These are phyloP conservation scores for Sphenostylis stenocarpa DNA, from an alignment of 306 rosid genomes.

Conservation along the genomic window DNA sequence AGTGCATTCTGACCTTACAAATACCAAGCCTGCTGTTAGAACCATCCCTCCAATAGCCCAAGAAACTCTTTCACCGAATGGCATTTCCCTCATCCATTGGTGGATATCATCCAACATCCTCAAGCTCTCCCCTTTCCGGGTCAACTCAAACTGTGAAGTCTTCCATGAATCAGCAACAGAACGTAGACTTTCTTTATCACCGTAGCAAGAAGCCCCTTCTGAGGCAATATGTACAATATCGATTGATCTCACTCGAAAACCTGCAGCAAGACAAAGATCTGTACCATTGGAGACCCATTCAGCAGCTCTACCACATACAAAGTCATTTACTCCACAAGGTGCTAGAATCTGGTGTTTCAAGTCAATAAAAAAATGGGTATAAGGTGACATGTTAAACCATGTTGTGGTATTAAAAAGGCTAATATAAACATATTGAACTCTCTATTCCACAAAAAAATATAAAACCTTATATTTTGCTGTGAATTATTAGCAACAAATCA, in stretches of 20 bases:
- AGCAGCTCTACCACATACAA: constrained; percentile 93
- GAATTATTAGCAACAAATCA: constrained; percentile 16
- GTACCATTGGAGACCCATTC: constrained; percentile 94
- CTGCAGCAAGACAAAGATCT: constrained; percentile 87
- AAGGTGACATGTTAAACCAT: constrained; percentile 20
- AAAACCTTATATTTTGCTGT: neutral
- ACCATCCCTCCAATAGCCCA: constrained; percentile 99
- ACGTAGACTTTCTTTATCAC: constrained; percentile 75
- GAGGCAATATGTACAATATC: constrained; percentile 36
- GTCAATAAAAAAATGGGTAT: constrained; percentile 29
- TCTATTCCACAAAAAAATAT: neutral
- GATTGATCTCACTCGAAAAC: constrained; percentile 60
- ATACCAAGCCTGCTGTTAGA: constrained; percentile 78
- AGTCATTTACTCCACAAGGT: constrained; percentile 96
- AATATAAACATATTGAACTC: neutral
- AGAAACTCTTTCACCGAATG: constrained; percentile 70
- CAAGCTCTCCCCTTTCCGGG: constrained; percentile 38
- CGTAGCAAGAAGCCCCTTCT: constrained; percentile 67
- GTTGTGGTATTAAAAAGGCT: constrained; percentile 14
- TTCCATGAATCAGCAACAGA: constrained; percentile 82
- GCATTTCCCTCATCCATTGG: constrained; percentile 60
- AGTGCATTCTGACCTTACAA: constrained; percentile 58
- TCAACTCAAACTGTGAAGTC: constrained; percentile 44
- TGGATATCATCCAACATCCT: constrained; percentile 56
- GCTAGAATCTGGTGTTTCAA: constrained; percentile 71